phyloP scores from a whole-genome alignment of 2,329 filamentous ascomycete species.

The Acrodontium crateriforme region DNA sequence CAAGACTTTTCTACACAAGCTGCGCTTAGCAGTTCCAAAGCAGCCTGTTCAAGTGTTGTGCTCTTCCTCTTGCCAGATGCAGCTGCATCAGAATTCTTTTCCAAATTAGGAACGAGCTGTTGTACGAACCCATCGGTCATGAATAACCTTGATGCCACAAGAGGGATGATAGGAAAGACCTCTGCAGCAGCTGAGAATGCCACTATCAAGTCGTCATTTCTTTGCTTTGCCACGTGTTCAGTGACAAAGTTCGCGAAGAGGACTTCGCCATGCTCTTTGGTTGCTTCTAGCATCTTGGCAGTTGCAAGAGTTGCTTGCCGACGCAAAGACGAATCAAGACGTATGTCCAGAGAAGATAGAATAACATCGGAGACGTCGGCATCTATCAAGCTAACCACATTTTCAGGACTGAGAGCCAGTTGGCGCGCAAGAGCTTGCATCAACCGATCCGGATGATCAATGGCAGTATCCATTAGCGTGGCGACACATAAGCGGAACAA shows the following conservation, averaged over 20 bases:
- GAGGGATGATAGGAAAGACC: constrained; percentile 73
- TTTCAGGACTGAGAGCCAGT: constrained; percentile 36
- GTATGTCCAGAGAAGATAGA: constrained; percentile 72
- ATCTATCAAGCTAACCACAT: constrained; percentile 57
- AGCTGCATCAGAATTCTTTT: constrained; percentile 25
- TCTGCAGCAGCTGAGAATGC: constrained; percentile 86
- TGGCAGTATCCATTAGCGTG: constrained; percentile 77
- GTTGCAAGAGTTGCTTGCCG: constrained; percentile 71
- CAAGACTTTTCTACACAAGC: constrained; percentile 77
- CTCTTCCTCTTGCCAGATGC: constrained; percentile 44
- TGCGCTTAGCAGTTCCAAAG: constrained; percentile 78
- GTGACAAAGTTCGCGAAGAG: constrained; percentile 62
- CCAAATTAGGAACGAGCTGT: constrained; percentile 59
- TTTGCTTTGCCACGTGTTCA: constrained; percentile 54
- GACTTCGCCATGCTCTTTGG: constrained; percentile 52
- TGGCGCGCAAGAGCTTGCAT: constrained; percentile 47
- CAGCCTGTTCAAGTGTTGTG: constrained; percentile 70
- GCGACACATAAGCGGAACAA: constrained; percentile 68
- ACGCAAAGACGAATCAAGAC: constrained; percentile 58
- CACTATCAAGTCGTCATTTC: constrained; percentile 76
- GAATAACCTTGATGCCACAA: constrained; percentile 64
- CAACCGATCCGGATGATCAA: constrained; percentile 52
- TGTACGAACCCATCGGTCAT: constrained; percentile 76
- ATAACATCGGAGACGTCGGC: constrained; percentile 70
- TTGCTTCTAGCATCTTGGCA: constrained; percentile 70